Conservation (phyloP, 352 stramenopile species). For the Globisporangium cystogenes region DNA sequence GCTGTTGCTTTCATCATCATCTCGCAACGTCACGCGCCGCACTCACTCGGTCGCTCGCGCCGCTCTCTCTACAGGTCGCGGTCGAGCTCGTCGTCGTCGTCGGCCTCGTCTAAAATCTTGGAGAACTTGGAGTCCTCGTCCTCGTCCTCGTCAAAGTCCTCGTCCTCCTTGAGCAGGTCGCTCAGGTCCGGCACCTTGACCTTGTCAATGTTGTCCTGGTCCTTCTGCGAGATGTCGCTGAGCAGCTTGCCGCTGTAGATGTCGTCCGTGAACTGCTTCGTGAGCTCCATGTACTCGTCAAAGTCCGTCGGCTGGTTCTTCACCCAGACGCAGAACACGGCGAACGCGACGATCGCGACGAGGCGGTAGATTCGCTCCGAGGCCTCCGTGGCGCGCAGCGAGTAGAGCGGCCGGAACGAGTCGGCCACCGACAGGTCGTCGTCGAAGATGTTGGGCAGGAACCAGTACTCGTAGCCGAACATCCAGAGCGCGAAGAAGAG, state of each 20-base stretch:
- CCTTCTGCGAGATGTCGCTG: conserved; percentile 96
- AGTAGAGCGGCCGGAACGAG: conserved; percentile 97
- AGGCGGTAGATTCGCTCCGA: conserved; percentile 96
- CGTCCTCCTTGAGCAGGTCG: conserved; percentile 81
- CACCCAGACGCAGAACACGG: conserved; percentile 96
- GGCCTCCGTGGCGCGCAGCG: conserved; percentile 66
- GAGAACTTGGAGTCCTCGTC: conserved; percentile 67
- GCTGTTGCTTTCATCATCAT: conserved; percentile 2
- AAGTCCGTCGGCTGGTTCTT: conserved; percentile 99
- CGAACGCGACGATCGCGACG: conserved; percentile 89
- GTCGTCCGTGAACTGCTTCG: conserved; percentile 99
- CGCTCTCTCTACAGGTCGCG: conserved; percentile 62
- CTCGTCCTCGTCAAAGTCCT: conserved; percentile 50
- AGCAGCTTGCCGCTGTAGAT: conserved; percentile 99
- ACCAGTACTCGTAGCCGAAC: conserved; percentile 96
- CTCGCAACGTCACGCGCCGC: not conserved
- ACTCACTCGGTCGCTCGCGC: not conserved
- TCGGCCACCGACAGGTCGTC: conserved; percentile 96
- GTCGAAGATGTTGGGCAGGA: conserved; percentile 99
- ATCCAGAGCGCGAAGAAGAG: conserved; percentile 97
- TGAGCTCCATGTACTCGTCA: conserved; percentile 97
- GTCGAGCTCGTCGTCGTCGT: conserved; percentile 59
- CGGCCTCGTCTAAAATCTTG: conserved; percentile 72
- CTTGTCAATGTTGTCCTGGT: conserved; percentile 98
- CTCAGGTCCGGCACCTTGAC: conserved; percentile 88